Percentiles rank a stretch among this genome's conserved stretches.
Evolutionary conservation across 257 asterid genomes (phyloP).

Genomic region (Scutellaria barbata): DNA sequence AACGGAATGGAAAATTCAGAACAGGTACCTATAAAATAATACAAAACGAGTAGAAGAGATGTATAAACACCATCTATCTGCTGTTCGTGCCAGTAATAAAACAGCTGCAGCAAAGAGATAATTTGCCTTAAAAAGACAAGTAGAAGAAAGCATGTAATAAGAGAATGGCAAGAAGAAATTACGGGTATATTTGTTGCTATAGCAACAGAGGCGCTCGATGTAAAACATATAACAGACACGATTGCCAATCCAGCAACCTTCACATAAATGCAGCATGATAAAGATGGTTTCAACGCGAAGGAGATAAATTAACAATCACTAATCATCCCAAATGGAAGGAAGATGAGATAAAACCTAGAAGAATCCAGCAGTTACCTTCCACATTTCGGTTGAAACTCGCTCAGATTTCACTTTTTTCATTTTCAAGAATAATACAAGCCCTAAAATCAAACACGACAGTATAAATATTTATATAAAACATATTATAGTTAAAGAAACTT

Average conservation of each 20-base stretch:
- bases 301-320: not conserved
- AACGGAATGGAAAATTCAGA: slow-evolving; percentile 7
- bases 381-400: slow-evolving; percentile 66
- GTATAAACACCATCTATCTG: slow-evolving; percentile 46
- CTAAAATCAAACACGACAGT: slow-evolving; percentile 44
- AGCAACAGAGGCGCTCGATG: slow-evolving; percentile 62
- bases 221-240: slow-evolving; percentile 68
- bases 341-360: not conserved
- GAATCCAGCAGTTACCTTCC: slow-evolving; percentile 57
- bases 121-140: not conserved
- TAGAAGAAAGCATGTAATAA: slow-evolving; percentile 8
- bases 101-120: slow-evolving; percentile 53
- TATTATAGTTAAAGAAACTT: too few species aligned
- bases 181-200: slow-evolving; percentile 70
- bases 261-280: not conserved
- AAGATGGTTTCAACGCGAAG: not conserved
- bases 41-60: slow-evolving; percentile 60
- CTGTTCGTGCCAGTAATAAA: slow-evolving; percentile 68
- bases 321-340: not conserved
- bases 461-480: not conserved
- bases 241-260: slow-evolving; percentile 80
- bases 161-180: slow-evolving; percentile 33
- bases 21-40: slow-evolving; percentile 67
- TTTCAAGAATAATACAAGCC: slow-evolving; percentile 68
- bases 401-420: slow-evolving; percentile 83